Evolutionary conservation across 1,139 yeast species (phyloP), one percentile per base, ranked within the genome.

Genomic region (Blastobotrys aristatus): DNA sequence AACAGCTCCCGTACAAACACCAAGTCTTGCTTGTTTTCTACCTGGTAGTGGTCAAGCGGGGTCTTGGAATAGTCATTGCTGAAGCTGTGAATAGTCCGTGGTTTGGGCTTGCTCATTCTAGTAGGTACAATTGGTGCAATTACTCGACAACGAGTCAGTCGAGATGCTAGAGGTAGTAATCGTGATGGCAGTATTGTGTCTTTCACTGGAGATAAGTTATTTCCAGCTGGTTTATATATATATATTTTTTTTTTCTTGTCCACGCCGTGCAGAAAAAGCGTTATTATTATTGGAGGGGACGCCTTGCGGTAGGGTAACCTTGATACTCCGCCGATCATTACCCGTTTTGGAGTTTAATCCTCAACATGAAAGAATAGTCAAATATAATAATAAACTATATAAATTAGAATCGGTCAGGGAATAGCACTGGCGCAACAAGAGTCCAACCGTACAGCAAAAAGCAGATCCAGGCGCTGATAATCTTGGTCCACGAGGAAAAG

Each of bases 401-500:
- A 24, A 24, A 4, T 27, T 52, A 59, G 65, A 90, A 92, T 53
- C 97, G 71, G 57, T 92, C 97, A 2, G 97, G 97, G 74, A 89
- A 77, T 17, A 88, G 56, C 4, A 86, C 84, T 0, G 98, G 98
- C 0, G 97, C 98, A 10, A 87, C 65, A 52, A 92, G 70, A 14
- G 95, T 86, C 98, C 98, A 92, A 1, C 84, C 82, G 61, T 90
- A 94, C 44, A 94, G 74, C 7, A 74, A 69, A 63, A 82, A 92
- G 63, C 98, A 94, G 29, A 86, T 79, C 96, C 97, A 89, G 1
- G 97, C 85, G 61, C 95, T 82, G 22, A 85, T 73, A 51, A 92
- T 87, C 68, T 92, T 92, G 47, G 90, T 89, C 96, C 97, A 89
- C 13, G 96, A 82, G 52, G 94, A 84, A 64, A 92, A 92, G 66